Base-by-base conservation (phyloP, 371 early-diverging fungal genomes). In the Mucor velutinosus region DNA sequence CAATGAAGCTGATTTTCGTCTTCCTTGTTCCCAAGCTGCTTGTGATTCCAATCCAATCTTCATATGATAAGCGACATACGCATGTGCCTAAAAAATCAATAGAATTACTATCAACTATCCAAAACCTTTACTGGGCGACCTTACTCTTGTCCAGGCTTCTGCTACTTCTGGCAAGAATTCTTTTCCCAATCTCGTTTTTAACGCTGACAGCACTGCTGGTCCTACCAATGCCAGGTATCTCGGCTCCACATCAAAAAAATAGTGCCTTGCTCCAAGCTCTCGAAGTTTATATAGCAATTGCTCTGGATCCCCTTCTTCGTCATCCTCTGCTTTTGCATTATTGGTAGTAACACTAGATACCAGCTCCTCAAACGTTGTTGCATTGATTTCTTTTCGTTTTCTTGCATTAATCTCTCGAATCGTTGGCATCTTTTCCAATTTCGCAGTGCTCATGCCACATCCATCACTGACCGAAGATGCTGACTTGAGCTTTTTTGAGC, bases 241-340 rank as follows among this genome's bases (percentile, higher is more conserved):
- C 7, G 78, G 79, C 29, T 68, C 49, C 0, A 81, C 74, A 21
- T 70, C 65, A 53, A 79, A 83, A 62, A 73, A 71, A 27, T 67
- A 68, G 69, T 83, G 81, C n/a, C 78, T 65, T 14, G 78, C 76
- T 3, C 84, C 84, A 8, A 81, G 49, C 35, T 81, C 82, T 43
- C 71, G 62, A 62, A 73, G 65, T 15, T 64, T 70, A 5, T 45
- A 29, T 3, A 66, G 65, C 12, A 80, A 45, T 32, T 67, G 45
- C 47, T 72, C 73, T 19, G 78, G 75, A 56, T 78, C 75, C 0
- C 64, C 75, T 41, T 75, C 76, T 7, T 74, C 73, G 10, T 66
- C 58, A 5, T 41, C 69, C 3, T 35, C 39, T 32, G 33, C 27
- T 23, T 27, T 55, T 53, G 19, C 0, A 4, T 56, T 15, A 32